These are phyloP conservation scores for Yamadazyma laniorum DNA, from an alignment of 805 yeast species.

Conservation along the genomic window DNA sequence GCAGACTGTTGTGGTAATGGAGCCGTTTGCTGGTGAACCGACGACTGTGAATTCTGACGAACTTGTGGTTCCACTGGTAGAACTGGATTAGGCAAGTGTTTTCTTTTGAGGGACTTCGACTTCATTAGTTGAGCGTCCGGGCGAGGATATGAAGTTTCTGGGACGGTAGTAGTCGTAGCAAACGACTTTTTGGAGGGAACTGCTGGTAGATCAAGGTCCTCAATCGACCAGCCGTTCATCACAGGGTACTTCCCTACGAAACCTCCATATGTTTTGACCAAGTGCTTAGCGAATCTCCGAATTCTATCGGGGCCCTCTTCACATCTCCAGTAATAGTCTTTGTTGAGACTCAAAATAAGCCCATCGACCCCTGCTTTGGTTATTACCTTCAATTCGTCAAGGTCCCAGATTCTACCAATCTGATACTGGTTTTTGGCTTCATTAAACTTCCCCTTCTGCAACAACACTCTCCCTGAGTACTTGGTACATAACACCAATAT, in stretches of 20 bases:
- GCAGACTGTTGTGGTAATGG: not conserved
- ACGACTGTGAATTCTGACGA: constrained; percentile 4
- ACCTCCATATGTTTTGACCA: constrained; percentile 31
- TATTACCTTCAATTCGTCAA: constrained; percentile 63
- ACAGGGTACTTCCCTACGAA: constrained; percentile 39
- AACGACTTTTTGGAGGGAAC: constrained; percentile 17
- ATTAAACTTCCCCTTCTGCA: constrained; percentile 86
- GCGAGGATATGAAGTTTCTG: constrained; percentile 18
- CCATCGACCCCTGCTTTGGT: constrained; percentile 58
- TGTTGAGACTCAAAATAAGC: constrained; percentile 59
- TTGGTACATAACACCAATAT: constrained; percentile 61
- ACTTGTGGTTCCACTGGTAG: constrained; percentile 19
- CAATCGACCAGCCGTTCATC: constrained; percentile 30
- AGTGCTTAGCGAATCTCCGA: constrained; percentile 33
- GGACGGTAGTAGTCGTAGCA: constrained; percentile 7
- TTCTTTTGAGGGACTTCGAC: constrained; percentile 22
- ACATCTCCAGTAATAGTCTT: constrained; percentile 74
- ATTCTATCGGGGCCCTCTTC: constrained; percentile 39
- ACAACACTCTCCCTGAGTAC: constrained; percentile 61
- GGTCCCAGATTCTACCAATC: constrained; percentile 90
- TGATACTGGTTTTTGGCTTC: constrained; percentile 67
- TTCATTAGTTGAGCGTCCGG: constrained; percentile 22
- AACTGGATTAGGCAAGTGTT: constrained; percentile 22
- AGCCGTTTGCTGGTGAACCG: not conserved
- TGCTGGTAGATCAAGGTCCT: constrained; percentile 35